Base-by-base conservation (phyloP, 768 basidiomycete species). In the Cyclocybe cylindracea region DNA sequence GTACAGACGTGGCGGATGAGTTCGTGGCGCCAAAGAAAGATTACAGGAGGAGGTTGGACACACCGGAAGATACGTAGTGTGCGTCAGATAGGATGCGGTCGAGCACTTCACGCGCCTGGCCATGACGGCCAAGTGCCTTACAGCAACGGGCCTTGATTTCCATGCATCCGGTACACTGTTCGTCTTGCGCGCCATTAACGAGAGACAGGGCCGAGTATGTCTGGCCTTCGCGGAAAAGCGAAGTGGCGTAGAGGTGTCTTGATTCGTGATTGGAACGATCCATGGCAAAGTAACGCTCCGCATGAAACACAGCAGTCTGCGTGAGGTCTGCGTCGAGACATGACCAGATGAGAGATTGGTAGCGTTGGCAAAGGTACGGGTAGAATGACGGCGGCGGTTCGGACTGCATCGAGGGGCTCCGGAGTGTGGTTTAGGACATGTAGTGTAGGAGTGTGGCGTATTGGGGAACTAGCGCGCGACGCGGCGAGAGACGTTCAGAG, bases 261-360 rank as follows among this genome's bases (percentile, higher is more conserved):
- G 91, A 84, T 64, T 90, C 86, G 66, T 95, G 93, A 68, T 83
- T 84, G 31, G 74, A 66, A 54, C 78, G 75, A 69, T 89, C 85
- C 67, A 90, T 71, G 37, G 84, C 80, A 66, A 79, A 87, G 66
- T 90, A 90, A 57, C 91, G 75, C 70, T 95, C 94, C 34, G 92
- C 91, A 72, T 90, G 90, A 75, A 96, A 96, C 41, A 91, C 80
- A 37, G 93, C 92, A 10, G 91, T 85, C 68, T 79, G 82, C 60
- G 81, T 76, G 40, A 94, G 83, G 61, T 88, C 87, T 48, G 84
- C 79, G 73, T 94, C 91, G 52, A 94, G 84, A 70, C 85, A 91
- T 60, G 84, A 83, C 90, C 91, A 92, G 62, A 92, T 78, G 56
- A 94, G 77, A 46, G 80, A 73, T 57, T 80, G 80, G 65, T 89